Evolutionary conservation across 164 flowering plant species (phyloP).

Genomic region (Paratinospora sagittata): DNA sequence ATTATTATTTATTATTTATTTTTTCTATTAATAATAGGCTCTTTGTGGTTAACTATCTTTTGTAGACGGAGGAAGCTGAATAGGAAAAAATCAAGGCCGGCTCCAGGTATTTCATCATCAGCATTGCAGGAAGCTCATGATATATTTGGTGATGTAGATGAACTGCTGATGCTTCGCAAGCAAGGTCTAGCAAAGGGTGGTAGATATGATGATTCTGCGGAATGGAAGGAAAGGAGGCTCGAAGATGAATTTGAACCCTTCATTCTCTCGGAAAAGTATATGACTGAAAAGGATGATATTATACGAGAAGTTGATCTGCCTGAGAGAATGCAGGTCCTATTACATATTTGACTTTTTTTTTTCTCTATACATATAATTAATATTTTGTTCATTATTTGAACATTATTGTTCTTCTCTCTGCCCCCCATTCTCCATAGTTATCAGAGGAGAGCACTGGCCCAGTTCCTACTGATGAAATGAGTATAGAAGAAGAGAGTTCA

Average conservation of each 20-base stretch:
- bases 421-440: constrained; percentile 32
- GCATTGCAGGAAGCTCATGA: constrained; percentile 87
- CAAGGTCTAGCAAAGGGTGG: constrained; percentile 30
- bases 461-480: constrained; percentile 51
- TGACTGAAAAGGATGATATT: constrained; percentile 80
- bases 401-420: background rate
- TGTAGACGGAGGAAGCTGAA: constrained; percentile 46
- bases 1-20: no score
- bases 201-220: constrained; percentile 39
- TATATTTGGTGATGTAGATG: constrained; percentile 93
- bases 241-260: constrained; percentile 93
- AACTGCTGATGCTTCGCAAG: constrained; percentile 56
- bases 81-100: constrained; percentile 49
- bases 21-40: background rate
- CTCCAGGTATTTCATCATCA: constrained; percentile 67
- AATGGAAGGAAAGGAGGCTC: constrained; percentile 51
- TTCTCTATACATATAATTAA: no score
- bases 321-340: constrained; percentile 86
- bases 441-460: constrained; percentile 75
- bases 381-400: background rate
- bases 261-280: constrained; percentile 73
- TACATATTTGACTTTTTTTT: background rate
- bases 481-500: constrained; percentile 47
- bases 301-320: constrained; percentile 73
- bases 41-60: background rate